Percentiles rank a stretch among this genome's conserved stretches.
Evolutionary conservation across 179 eudicot species (phyloP).

Genomic region (Silene vulgaris): DNA sequence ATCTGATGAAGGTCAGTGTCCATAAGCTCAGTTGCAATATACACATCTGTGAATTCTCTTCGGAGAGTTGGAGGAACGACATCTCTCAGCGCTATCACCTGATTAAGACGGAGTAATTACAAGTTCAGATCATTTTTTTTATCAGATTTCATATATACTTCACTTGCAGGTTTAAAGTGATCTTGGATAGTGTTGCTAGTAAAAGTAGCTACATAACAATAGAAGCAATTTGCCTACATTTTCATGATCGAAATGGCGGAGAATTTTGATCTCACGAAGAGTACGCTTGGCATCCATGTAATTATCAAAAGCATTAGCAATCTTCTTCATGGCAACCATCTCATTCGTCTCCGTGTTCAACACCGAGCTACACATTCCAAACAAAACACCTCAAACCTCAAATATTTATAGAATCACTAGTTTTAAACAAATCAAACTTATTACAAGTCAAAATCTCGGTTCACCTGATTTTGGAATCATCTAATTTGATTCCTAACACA

Average conservation of each 20-base stretch:
- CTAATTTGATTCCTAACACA: too few species aligned
- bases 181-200: neutral
- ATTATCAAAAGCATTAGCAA: conserved; percentile 80
- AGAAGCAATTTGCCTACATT: conserved; percentile 39
- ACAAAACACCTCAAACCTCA: neutral
- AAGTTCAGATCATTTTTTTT: neutral
- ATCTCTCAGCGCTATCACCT: conserved; percentile 69
- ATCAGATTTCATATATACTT: too few species aligned
- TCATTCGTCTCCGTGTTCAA: conserved; percentile 69
- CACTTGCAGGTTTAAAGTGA: too few species aligned
- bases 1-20: conserved; percentile 96
- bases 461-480: too few species aligned
- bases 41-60: conserved; percentile 75
- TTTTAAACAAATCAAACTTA: neutral
- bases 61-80: conserved; percentile 78
- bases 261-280: conserved; percentile 82
- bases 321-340: conserved; percentile 88
- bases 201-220: neutral
- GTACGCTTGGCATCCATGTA: conserved; percentile 86
- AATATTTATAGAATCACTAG: neutral
- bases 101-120: conserved; percentile 10
- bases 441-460: neutral
- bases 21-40: conserved; percentile 83
- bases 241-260: conserved; percentile 83
- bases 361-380: conserved; percentile 42